These are phyloP conservation scores for Artemisia annua DNA, from an alignment of 129 eudicot genomes.

Conservation along the genomic window DNA sequence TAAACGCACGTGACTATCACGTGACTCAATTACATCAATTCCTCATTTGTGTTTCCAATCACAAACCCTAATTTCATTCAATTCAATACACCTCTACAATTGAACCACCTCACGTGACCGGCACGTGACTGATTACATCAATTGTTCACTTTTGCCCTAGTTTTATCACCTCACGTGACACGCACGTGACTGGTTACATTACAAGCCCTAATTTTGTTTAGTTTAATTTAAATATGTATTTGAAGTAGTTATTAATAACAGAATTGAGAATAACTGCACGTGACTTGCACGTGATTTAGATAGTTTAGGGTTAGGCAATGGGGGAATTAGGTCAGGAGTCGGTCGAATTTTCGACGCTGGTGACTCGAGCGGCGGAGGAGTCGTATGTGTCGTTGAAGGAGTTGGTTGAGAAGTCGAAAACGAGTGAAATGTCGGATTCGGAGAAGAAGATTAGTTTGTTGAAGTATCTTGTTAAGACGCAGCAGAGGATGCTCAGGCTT, in stretches of 20 bases:
- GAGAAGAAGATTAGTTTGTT: slow-evolving; percentile 89
- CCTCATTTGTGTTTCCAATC: no score
- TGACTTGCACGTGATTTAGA: not conserved
- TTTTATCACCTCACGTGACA: not conserved
- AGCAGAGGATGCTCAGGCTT: slow-evolving; percentile 97
- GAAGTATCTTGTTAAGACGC: slow-evolving; percentile 83
- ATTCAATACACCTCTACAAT: not conserved
- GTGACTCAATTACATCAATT: no score
- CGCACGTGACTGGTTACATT: no score
- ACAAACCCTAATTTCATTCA: slow-evolving; percentile 33
- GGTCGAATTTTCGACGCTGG: slow-evolving; percentile 85
- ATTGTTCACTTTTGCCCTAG: no score
- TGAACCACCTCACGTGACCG: no score
- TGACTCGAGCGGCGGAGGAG: slow-evolving; percentile 86
- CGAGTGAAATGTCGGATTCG: slow-evolving; percentile 69
- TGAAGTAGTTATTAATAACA: slow-evolving; percentile 4
- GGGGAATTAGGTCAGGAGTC: slow-evolving; percentile 87
- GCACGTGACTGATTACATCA: no score
- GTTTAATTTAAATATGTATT: not conserved
- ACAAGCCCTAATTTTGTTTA: no score
- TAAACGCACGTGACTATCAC: no score
- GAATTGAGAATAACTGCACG: not conserved
- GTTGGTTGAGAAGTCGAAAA: slow-evolving; percentile 78
- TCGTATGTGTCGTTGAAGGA: slow-evolving; percentile 78
- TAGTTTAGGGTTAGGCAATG: slow-evolving; percentile 34